These are phyloP conservation scores for Fusarium sp. DNA, from an alignment of 2,329 filamentous ascomycete species.

Conservation along the genomic window DNA sequence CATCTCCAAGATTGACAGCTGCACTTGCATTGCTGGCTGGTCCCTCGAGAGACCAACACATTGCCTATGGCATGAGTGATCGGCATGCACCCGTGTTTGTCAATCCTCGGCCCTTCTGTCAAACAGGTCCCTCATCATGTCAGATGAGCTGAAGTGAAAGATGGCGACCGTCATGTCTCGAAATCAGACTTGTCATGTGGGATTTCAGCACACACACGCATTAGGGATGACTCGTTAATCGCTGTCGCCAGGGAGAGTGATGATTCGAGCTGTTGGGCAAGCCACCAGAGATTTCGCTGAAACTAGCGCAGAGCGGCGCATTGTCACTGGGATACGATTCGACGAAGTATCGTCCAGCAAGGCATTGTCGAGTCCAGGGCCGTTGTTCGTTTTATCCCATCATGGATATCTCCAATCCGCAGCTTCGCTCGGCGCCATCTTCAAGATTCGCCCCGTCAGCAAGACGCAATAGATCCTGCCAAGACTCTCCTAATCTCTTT, in stretches of 20 bases:
- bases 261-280: background rate
- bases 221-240: background rate
- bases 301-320: constrained; percentile 10
- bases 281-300: constrained; percentile 6
- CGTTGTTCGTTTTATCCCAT: background rate
- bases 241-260: background rate
- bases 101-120: background rate
- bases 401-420: background rate
- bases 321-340: constrained; percentile 1
- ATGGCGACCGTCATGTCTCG: background rate
- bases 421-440: background rate
- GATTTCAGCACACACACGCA: background rate
- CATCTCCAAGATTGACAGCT: background rate
- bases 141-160: background rate
- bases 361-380: background rate
- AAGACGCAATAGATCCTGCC: background rate
- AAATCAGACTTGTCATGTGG: constrained; percentile 7
- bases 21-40: background rate
- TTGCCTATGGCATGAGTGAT: background rate
- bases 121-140: background rate
- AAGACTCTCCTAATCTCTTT: background rate
- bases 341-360: background rate
- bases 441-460: background rate
- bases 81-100: background rate
- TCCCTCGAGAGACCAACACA: background rate